Conservation (phyloP, 2,329 filamentous ascomycete genomes). For the Cercospora sp. region DNA sequence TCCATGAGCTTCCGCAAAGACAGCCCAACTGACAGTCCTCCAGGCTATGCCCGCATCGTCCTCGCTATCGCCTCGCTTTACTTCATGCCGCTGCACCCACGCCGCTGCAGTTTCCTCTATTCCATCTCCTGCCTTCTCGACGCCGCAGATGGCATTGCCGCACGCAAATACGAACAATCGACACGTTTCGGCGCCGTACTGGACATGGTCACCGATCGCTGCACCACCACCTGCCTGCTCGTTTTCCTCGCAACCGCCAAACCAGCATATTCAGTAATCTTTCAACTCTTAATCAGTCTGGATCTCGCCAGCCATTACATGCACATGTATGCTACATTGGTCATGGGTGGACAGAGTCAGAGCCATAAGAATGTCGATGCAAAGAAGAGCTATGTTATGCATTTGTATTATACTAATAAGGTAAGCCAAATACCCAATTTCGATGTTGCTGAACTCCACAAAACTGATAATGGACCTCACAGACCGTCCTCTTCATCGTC, state of each 20-base stretch:
- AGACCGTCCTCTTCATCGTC: conserved; percentile 88
- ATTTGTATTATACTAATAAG: conserved; percentile 97
- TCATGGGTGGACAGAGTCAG: conserved; percentile 74
- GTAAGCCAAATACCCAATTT: conserved; percentile 52
- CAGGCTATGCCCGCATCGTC: conserved; percentile 54
- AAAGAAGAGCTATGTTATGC: conserved; percentile 82
- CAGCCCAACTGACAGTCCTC: conserved; percentile 4
- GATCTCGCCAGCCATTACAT: conserved; percentile 97
- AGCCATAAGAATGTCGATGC: conserved; percentile 95
- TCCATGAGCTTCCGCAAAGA: not conserved
- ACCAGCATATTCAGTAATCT: conserved; percentile 88
- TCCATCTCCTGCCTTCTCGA: conserved; percentile 93
- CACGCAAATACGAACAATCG: conserved; percentile 80
- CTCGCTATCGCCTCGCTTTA: conserved; percentile 85
- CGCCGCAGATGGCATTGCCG: conserved; percentile 91
- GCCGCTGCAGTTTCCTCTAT: conserved; percentile 89
- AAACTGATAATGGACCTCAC: conserved; percentile 1
- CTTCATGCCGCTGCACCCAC: conserved; percentile 98
- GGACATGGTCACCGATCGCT: conserved; percentile 98
- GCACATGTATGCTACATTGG: conserved; percentile 96
- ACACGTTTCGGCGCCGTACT: conserved; percentile 95
- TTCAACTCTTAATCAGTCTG: conserved; percentile 88
- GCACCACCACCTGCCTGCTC: conserved; percentile 90
- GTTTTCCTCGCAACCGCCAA: conserved; percentile 95
- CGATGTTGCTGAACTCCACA: too few relatives aligned